phyloP scores from a whole-genome alignment of 768 basidiomycete species.

The Lactarius sp. region DNA sequence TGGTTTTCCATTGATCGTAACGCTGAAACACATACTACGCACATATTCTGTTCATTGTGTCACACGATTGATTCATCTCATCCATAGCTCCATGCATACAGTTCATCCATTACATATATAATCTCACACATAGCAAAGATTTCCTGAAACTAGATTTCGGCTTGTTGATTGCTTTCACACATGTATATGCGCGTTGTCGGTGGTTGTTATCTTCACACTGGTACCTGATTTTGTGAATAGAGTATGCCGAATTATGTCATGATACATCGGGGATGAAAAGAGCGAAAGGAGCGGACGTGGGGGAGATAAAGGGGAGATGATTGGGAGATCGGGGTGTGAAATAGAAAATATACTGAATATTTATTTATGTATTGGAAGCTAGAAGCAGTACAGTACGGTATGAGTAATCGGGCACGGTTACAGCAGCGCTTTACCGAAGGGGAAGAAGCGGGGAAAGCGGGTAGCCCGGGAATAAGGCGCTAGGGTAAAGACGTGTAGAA shows the following conservation, averaged over 20 bases:
- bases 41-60: not conserved
- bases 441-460: too few species aligned
- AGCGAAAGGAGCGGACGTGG: constrained; percentile 4
- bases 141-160: not conserved
- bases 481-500: not conserved
- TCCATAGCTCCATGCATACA: constrained; percentile 11
- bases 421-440: too few species aligned
- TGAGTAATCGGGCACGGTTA: too few species aligned
- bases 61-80: not conserved
- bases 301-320: not conserved
- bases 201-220: not conserved
- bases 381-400: too few species aligned
- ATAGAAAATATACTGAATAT: not conserved
- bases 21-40: not conserved
- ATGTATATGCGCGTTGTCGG: not conserved
- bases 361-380: not conserved
- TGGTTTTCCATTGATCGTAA: not conserved
- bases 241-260: not conserved
- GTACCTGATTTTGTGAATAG: not conserved
- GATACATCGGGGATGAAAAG: constrained; percentile 6
- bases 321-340: not conserved
- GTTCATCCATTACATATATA: not conserved
- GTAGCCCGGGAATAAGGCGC: not conserved
- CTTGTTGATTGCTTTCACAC: not conserved
- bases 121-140: not conserved